Percentiles rank a stretch among this genome's conserved stretches.
These are phyloP conservation scores for Psilocybe cyanescens DNA, from an alignment of 768 basidiomycete genomes.

Conservation along the genomic window DNA sequence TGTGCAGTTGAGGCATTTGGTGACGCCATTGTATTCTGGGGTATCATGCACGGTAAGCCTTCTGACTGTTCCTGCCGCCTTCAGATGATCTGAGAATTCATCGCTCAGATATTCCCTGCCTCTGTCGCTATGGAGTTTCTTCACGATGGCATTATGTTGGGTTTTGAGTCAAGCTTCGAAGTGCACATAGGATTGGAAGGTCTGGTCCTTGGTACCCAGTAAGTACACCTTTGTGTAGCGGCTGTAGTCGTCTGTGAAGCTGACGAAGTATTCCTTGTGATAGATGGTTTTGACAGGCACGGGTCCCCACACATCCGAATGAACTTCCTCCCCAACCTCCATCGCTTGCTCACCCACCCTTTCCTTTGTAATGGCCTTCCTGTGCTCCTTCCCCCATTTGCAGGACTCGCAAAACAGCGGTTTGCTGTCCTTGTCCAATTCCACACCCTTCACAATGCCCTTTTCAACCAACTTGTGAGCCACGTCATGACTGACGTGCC, in stretches of 20 bases:
- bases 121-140: constrained; percentile 34
- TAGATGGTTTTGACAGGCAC: constrained; percentile 21
- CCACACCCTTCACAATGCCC: constrained; percentile 24
- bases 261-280: constrained; percentile 29
- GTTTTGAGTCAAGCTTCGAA: constrained; percentile 32
- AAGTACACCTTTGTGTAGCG: too few relatives aligned
- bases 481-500: constrained; percentile 28
- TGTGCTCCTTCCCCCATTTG: constrained; percentile 41
- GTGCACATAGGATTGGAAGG: constrained; percentile 23
- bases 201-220: too few relatives aligned
- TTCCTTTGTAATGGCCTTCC: constrained; percentile 22
- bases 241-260: constrained; percentile 32
- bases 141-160: constrained; percentile 27
- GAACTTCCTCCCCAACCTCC: constrained; percentile 14
- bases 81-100: too few relatives aligned
- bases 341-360: too few relatives aligned
- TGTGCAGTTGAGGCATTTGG: constrained; percentile 39
- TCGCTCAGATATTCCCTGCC: constrained; percentile 40
- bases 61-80: too few relatives aligned
- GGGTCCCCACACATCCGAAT: constrained; percentile 45
- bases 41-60: too few relatives aligned
- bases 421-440: not conserved
- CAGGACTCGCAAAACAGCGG: constrained; percentile 43
- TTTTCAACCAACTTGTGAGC: constrained; percentile 25
- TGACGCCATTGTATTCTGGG: constrained; percentile 37